Conservation (phyloP, 2,329 filamentous ascomycete genomes). For the Calonectria montana region DNA sequence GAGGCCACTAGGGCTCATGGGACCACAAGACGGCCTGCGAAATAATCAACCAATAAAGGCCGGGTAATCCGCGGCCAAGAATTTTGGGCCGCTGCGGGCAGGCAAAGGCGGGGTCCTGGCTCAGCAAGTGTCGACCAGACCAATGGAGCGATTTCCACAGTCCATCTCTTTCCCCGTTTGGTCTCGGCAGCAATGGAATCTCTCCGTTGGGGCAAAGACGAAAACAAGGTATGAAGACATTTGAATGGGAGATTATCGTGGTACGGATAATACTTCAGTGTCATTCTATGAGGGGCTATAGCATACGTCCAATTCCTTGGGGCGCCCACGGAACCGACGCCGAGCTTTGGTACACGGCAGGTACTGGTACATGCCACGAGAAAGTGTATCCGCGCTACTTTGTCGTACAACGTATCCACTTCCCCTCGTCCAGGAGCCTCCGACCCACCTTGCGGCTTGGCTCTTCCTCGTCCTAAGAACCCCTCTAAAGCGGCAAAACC, state of each 20-base stretch:
- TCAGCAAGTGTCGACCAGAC: neutral
- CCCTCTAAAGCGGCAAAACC: neutral
- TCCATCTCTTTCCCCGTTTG: neutral
- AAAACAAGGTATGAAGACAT: too few relatives aligned
- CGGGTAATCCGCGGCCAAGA: conserved; percentile 7
- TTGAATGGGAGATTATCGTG: neutral
- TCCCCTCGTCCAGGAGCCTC: conserved; percentile 37
- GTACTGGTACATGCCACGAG: neutral
- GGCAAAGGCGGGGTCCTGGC: conserved; percentile 14
- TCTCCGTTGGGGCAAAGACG: neutral
- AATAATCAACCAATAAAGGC: neutral
- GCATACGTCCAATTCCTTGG: neutral
- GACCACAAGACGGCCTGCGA: neutral
- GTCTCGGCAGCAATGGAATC: neutral
- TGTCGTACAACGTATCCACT: conserved; percentile 26
- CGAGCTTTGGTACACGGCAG: neutral
- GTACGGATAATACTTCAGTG: neutral
- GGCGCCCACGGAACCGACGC: neutral
- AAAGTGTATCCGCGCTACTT: neutral
- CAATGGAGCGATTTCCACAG: neutral
- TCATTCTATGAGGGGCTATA: neutral
- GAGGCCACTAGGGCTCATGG: conserved; percentile 2
- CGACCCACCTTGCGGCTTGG: conserved; percentile 37
- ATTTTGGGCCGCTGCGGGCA: conserved; percentile 4
- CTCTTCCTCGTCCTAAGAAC: conserved; percentile 7